phyloP scores from a whole-genome alignment of 2,329 filamentous ascomycete genomes.

The Phyllosticta paracitricarpa region DNA sequence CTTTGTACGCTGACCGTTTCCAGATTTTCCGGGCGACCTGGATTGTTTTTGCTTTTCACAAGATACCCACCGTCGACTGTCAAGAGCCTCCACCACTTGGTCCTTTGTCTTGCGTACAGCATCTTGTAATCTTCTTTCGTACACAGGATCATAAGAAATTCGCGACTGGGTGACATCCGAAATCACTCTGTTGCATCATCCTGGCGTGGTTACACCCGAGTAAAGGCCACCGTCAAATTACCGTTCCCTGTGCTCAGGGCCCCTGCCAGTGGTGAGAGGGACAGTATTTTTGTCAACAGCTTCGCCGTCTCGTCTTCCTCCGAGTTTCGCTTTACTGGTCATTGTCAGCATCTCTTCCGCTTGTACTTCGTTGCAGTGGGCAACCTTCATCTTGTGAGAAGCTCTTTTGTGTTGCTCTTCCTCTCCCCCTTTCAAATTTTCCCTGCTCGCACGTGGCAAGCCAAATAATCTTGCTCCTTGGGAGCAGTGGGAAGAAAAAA shows the following conservation, averaged over 20 bases:
- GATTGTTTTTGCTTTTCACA: not conserved
- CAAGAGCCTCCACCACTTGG: not conserved
- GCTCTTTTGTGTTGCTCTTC: not conserved
- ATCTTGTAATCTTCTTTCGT: not conserved
- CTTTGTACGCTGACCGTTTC: not conserved
- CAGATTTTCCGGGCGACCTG: not conserved
- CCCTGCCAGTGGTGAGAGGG: not conserved
- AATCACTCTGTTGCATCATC: slow-evolving; percentile 2
- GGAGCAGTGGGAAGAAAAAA: not conserved
- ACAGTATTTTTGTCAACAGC: not conserved
- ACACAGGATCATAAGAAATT: not conserved
- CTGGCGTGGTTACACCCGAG: slow-evolving; percentile 4
- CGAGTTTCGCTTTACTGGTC: not conserved
- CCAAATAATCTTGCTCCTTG: not conserved
- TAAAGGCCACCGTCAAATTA: slow-evolving; percentile 1
- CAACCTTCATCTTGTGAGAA: not conserved
- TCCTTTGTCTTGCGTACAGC: not conserved
- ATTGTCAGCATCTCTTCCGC: not conserved
- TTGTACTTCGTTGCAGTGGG: not conserved
- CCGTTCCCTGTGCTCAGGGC: not conserved
- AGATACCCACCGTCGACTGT: not conserved
- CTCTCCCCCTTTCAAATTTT: not conserved
- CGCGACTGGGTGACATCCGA: not conserved
- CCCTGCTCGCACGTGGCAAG: not conserved
- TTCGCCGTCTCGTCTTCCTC: not conserved